Conservation (phyloP, 805 yeast species). For the Candida ascalaphidarum region DNA sequence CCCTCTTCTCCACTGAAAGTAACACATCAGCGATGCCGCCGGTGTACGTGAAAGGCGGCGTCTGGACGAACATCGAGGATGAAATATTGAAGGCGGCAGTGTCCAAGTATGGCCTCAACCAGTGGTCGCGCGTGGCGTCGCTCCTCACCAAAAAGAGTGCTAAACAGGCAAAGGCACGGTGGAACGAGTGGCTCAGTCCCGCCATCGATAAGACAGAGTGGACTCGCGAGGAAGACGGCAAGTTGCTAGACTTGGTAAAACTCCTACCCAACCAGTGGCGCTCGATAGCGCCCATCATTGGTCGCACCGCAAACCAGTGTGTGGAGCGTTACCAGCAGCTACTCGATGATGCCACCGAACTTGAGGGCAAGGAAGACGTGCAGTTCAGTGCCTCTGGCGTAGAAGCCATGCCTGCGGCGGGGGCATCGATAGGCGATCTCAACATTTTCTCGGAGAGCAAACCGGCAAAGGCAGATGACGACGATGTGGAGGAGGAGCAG, state of each 20-base stretch:
- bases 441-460: constrained; percentile 67
- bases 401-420: constrained; percentile 38
- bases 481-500: constrained; percentile 79
- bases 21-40: constrained; percentile 31
- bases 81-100: constrained; percentile 87
- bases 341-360: constrained; percentile 41
- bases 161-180: constrained; percentile 84
- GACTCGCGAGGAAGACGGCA: constrained; percentile 70
- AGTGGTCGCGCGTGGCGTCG: constrained; percentile 92
- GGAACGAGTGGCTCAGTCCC: constrained; percentile 87
- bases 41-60: constrained; percentile 76
- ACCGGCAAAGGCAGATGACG: constrained; percentile 76
- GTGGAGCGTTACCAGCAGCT: constrained; percentile 75
- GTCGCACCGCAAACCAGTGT: constrained; percentile 81
- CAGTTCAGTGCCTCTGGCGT: constrained; percentile 33
- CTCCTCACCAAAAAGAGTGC: constrained; percentile 79
- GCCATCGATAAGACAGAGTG: constrained; percentile 55
- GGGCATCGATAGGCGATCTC: constrained; percentile 45
- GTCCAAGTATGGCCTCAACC: constrained; percentile 86
- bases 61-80: constrained; percentile 82
- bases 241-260: constrained; percentile 56
- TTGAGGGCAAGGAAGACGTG: constrained; percentile 15
- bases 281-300: constrained; percentile 71
- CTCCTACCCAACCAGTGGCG: constrained; percentile 92
- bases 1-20: background rate